Base-by-base conservation (phyloP, 2,329 filamentous ascomycete genomes). In the Xylariaceae sp. region DNA sequence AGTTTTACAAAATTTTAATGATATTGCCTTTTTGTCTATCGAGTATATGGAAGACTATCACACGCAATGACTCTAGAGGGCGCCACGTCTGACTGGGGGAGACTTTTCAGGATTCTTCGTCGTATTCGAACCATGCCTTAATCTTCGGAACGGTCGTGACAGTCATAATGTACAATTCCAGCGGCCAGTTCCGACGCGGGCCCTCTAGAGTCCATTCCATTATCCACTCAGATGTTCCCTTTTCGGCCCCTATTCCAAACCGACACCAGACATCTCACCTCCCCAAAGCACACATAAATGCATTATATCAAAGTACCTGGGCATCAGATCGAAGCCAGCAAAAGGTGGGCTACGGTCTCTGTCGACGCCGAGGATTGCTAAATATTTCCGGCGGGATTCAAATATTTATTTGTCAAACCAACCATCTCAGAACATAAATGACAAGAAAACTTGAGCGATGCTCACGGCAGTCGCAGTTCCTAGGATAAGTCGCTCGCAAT, bases 281-380 rank as follows among this genome's bases (percentile, higher is more conserved):
- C 50, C 20, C 48, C 40, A 54, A 50, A 62, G 50, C 55, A 56
- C 53, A 65, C 60, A 61, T 49, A 67, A 67, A 68, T 58, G 62
- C 63, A 70, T 69, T 70, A 70, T 57, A 68, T 66, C 65, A 68
- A 70, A 66, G 51, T 60, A 56, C 65, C 63, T 60, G 62, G 61
- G 50, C 62, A 68, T 61, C 68, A 67, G 65, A 67, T 59, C 61
- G 56, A 48, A 44, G 66, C 68, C 73, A 69, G 67, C 66, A 71
- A 71, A 72, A 72, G 66, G 62, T 68, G 70, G 68, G 67, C 66
- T 54, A 40, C 52, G 49, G 66, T 63, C 68, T 59, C 67, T 59
- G 40, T 59, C 46, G 64, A 66, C 68, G 65, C 50, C 63, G 56
- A 61, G 57, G 60, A 23, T 57, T 61, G 50, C 59, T 58, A 62